Evolutionary conservation across 306 rosid genomes (phyloP), one percentile per base, ranked within the genome.

Genomic region (Vigna unguiculata): DNA sequence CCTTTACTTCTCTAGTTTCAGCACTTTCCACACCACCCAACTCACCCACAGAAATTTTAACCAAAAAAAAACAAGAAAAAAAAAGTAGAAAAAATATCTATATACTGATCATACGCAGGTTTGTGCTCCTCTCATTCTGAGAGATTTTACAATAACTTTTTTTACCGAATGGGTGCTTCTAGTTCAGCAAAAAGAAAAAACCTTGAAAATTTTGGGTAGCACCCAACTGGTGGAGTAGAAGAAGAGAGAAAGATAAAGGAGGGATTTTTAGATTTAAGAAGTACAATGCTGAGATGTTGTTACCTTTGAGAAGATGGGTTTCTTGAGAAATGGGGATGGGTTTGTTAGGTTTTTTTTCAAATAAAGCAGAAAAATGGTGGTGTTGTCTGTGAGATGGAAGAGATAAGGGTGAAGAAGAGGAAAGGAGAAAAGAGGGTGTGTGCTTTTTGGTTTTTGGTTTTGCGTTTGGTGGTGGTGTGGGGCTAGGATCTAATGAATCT

Each of bases 401-500:
- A 54, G 83, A 74, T 61, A 69, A 43, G 80, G 36, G 65, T 9
- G 38, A 2, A 8, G 65, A 28, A 30, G 57, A 2, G 12, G 6
- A 41, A 2, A n/a, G 5, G 7, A 6, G 21, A 55, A 49, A 2
- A 9, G 25, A 52, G 40, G 46, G 49, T 7, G 66, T 10, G 36
- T 51, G 21, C 78, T 74, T 83, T 83, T 66, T 81, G 48, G 48
- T 48, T 24, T 4, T 52, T 75, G 80, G 81, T 71, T 78, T 51
- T 41, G 4, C 15, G 5, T 32, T 82, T 80, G 78, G 79, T 51
- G 72, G 24, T 22, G 32, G 47, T 51, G 88, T 77, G 78, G 88
- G 90, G 85, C 46, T 72, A 87, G 91, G 89, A 90, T 90, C 98
- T 77, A 80, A 64, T 87, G 98, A 90, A 93, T 90, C 90, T 86